Evolutionary conservation across 345 rosid species (phyloP), one percentile per base, ranked within the genome.

Genomic region (Passiflora organensis): DNA sequence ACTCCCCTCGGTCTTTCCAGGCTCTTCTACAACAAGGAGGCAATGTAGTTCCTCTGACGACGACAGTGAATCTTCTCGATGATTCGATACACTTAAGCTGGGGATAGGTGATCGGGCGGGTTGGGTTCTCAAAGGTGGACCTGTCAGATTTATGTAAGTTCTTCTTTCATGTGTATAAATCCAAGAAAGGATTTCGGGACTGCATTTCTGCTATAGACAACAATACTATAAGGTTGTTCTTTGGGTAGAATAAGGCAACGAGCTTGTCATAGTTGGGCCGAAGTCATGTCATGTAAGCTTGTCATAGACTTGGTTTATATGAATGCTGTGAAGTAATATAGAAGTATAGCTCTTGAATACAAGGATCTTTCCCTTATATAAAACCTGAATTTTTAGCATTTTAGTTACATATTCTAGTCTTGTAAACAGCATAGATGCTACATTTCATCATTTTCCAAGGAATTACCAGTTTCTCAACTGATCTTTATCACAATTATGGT

Each of bases 41-140:
- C 79, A 59, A 53, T 42, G 63, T 69, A 66, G 82, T 49, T 82
- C 84, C 12, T 71, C 78, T 0, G 87, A 84, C 15, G 96, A 89
- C 14, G 94, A 80, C 46, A 77, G 70, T 37, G 22, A 66, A 48
- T 69, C 86, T 51, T 76, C 74, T 42, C 82, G 75, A 80, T 22
- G 38, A 34, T 57, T 59, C 47, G 64, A n/a, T n/a, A n/a, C n/a
- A n/a, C n/a, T n/a, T n/a, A n/a, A n/a, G n/a, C 73, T 39, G 8
- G 28, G 18, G 53, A 16, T 36, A 17, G 66, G 67, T 58, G 66
- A 49, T 50, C 14, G 48, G 46, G 67, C 62, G 15, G 58, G 45
- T 53, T 58, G 59, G 53, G 68, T 73, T 65, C 41, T 15, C 54
- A 25, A 13, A n/a, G 64, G 32, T 20, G 37, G 19, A 12, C 58